Percentiles rank a stretch among this genome's conserved stretches.
These are phyloP conservation scores for Tricholoma saponaceum DNA, from an alignment of 768 basidiomycete species.

Conservation along the genomic window DNA sequence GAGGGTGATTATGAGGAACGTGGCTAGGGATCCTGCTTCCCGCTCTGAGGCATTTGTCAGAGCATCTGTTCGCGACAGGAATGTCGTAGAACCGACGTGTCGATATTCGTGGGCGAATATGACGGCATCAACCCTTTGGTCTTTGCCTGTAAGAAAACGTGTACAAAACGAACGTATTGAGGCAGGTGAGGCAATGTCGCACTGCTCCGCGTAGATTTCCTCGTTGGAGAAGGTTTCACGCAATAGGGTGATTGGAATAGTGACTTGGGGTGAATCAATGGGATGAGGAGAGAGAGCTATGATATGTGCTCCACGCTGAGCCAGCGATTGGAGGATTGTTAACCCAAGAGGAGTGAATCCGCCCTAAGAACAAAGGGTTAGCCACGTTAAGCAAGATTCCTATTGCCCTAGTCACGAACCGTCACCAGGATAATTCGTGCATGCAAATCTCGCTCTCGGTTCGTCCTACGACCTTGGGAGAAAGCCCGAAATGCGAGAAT, in stretches of 20 bases:
- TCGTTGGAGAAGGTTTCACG: conserved; percentile 70
- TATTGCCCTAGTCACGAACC: conserved; percentile 32
- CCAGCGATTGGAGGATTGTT: conserved; percentile 61
- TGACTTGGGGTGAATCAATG: conserved; percentile 47
- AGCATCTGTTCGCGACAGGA: conserved; percentile 20
- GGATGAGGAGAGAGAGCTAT: conserved; percentile 68
- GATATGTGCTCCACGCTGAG: conserved; percentile 73
- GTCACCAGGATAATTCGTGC: conserved; percentile 68
- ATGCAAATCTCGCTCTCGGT: conserved; percentile 72
- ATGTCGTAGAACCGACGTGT: conserved; percentile 46
- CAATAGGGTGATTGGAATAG: conserved; percentile 62
- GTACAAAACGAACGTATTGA: conserved; percentile 70
- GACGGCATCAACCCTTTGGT: conserved; percentile 72
- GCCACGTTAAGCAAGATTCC: not conserved
- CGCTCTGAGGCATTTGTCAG: conserved; percentile 31
- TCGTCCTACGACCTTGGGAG: conserved; percentile 67
- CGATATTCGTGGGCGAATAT: conserved; percentile 77
- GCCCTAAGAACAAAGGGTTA: conserved; percentile 42
- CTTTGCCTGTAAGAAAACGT: conserved; percentile 59
- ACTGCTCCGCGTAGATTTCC: conserved; percentile 75
- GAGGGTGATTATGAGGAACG: conserved; percentile 75
- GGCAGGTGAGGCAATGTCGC: conserved; percentile 61
- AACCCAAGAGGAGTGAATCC: conserved; percentile 73
- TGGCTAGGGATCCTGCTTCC: conserved; percentile 53
- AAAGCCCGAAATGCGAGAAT: conserved; percentile 52